Conservation (phyloP, 148 eudicot genomes). For the Persicaria tinctoria region DNA sequence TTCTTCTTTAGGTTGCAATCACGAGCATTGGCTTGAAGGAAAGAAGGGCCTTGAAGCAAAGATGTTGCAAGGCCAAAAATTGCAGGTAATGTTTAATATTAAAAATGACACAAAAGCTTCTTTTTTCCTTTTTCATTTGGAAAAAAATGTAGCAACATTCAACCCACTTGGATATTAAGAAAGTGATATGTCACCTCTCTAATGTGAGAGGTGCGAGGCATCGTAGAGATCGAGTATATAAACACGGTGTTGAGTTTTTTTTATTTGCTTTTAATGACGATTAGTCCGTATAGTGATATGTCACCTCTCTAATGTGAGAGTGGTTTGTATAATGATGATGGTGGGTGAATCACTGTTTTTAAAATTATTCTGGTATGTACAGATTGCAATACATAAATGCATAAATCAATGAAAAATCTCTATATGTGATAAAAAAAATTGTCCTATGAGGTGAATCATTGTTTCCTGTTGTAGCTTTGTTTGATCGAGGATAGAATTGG, state of each 20-base stretch:
- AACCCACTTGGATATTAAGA: background rate
- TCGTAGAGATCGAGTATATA: too few species aligned
- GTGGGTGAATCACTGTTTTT: too few species aligned
- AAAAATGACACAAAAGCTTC: background rate
- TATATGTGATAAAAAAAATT: too few species aligned
- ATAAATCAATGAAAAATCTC: too few species aligned
- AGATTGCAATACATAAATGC: too few species aligned
- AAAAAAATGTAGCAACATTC: background rate
- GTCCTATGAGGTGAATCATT: background rate
- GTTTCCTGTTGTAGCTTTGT: background rate
- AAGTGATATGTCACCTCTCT: background rate
- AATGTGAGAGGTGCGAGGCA: too few species aligned
- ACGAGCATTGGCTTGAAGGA: constrained; percentile 97
- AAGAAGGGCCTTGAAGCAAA: constrained; percentile 96
- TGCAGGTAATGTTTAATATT: constrained; percentile 45
- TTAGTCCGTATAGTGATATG: background rate
- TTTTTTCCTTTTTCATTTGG: background rate
- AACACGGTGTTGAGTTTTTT: too few species aligned
- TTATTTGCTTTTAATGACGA: too few species aligned
- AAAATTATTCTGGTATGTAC: too few species aligned
- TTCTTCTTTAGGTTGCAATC: constrained; percentile 68
- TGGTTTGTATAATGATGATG: too few species aligned
- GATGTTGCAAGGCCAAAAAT: constrained; percentile 90
- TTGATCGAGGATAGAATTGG: background rate
- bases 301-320: too few species aligned